phyloP scores from a whole-genome alignment of 495 filamentous ascomycete genomes.

The Neurospora sp. region DNA sequence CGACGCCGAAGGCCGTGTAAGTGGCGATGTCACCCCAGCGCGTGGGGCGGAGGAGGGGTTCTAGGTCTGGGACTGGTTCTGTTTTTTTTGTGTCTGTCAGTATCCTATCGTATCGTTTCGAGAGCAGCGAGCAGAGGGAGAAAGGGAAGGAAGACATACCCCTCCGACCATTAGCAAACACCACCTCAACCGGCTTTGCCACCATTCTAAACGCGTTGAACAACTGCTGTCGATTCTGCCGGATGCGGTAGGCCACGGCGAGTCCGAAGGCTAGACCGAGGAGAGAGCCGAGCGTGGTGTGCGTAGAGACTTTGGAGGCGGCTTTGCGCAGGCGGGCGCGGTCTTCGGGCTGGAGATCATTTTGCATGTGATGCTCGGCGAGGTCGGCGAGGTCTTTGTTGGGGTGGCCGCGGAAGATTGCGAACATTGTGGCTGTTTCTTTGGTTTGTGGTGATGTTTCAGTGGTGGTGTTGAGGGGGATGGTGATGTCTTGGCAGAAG shows the following conservation, averaged over 20 bases:
- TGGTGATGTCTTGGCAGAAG: background rate
- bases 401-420: constrained; percentile 44
- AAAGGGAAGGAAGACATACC: constrained; percentile 26
- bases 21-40: constrained; percentile 50
- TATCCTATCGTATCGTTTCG: too few relatives aligned
- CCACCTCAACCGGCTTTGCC: constrained; percentile 50
- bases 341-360: constrained; percentile 50
- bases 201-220: constrained; percentile 50
- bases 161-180: constrained; percentile 49
- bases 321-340: constrained; percentile 48
- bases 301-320: constrained; percentile 38
- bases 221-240: constrained; percentile 41
- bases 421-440: constrained; percentile 30
- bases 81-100: background rate
- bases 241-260: constrained; percentile 46
- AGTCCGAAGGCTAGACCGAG: constrained; percentile 51
- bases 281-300: constrained; percentile 48
- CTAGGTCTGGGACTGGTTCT: constrained; percentile 55
- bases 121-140: background rate
- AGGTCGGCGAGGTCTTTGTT: constrained; percentile 45
- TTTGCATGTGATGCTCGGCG: constrained; percentile 53
- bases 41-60: constrained; percentile 45
- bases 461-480: background rate
- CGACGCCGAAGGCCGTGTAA: constrained; percentile 50
- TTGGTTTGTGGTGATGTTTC: too few relatives aligned